Percentiles rank a stretch among this genome's conserved stretches.
phyloP scores from a whole-genome alignment of 805 yeast species.

The Ogataea methylovora region DNA sequence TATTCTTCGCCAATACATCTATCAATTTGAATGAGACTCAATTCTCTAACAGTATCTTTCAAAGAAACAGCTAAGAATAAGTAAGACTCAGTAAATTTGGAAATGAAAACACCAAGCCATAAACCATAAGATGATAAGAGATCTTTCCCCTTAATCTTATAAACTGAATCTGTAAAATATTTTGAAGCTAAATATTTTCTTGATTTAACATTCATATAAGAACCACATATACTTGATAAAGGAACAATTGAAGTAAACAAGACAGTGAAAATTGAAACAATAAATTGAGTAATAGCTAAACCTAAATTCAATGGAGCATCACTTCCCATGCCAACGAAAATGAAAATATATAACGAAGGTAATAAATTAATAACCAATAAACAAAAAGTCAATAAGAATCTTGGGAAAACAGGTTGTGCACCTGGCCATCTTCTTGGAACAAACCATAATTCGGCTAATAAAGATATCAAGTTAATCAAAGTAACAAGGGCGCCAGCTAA shows the following conservation, averaged over 20 bases:
- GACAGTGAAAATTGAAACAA: slow-evolving; percentile 46
- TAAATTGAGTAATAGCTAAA: slow-evolving; percentile 47
- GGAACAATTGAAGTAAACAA: slow-evolving; percentile 58
- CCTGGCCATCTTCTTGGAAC: slow-evolving; percentile 75
- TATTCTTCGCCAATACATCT: slow-evolving; percentile 57
- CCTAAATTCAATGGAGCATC: slow-evolving; percentile 29
- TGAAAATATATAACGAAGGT: slow-evolving; percentile 50
- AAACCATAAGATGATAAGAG: slow-evolving; percentile 57
- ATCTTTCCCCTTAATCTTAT: slow-evolving; percentile 43
- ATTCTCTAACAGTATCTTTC: slow-evolving; percentile 65
- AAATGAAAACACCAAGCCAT: slow-evolving; percentile 60
- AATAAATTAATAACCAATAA: slow-evolving; percentile 36
- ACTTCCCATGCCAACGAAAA: slow-evolving; percentile 19
- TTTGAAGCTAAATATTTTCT: slow-evolving; percentile 45
- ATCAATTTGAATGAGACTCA: slow-evolving; percentile 45
- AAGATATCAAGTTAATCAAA: slow-evolving; percentile 46
- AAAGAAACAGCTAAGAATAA: slow-evolving; percentile 68
- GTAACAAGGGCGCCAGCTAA: slow-evolving; percentile 62
- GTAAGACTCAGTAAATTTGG: slow-evolving; percentile 71
- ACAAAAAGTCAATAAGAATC: slow-evolving; percentile 35
- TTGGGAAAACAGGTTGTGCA: slow-evolving; percentile 46
- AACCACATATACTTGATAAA: slow-evolving; percentile 44
- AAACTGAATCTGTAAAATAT: slow-evolving; percentile 54
- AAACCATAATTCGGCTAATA: slow-evolving; percentile 49
- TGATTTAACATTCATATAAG: slow-evolving; percentile 22